A percentile compares a stretch with the other conserved stretches of the same genome.
These are phyloP conservation scores for Henningerozyma blattae DNA, from an alignment of 805 yeast genomes.

Conservation along the genomic window DNA sequence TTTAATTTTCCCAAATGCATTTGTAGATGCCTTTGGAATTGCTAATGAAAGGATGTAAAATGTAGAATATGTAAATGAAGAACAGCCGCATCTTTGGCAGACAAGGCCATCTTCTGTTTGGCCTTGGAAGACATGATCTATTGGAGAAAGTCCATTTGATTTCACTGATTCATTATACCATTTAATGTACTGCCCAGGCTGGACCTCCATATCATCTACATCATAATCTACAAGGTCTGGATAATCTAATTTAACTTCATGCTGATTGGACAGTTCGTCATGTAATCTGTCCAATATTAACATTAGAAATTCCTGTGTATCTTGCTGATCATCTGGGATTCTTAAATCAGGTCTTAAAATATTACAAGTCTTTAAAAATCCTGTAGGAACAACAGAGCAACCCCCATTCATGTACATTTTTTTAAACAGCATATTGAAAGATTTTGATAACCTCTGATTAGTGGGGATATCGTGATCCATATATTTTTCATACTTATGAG, in stretches of 20 bases:
- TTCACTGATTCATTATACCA: constrained; percentile 46
- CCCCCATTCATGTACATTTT: constrained; percentile 50
- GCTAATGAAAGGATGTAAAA: constrained; percentile 54
- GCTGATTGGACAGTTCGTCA: constrained; percentile 42
- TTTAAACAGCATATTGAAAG: constrained; percentile 41
- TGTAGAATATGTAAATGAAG: constrained; percentile 46
- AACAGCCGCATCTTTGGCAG: constrained; percentile 54
- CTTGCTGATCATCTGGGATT: constrained; percentile 71
- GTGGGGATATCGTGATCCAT: constrained; percentile 20
- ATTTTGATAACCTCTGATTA: constrained; percentile 30
- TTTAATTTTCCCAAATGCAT: constrained; percentile 19
- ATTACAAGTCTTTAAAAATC: constrained; percentile 42
- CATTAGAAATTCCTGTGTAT: constrained; percentile 65
- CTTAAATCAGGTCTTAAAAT: constrained; percentile 50
- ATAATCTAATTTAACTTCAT: constrained; percentile 26
- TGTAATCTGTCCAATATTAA: constrained; percentile 57
- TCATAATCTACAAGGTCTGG: constrained; percentile 28
- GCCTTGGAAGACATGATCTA: constrained; percentile 58
- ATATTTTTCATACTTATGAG: constrained; percentile 33
- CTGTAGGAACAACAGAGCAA: constrained; percentile 50
- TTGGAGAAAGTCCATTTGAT: constrained; percentile 54
- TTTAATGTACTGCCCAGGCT: constrained; percentile 39
- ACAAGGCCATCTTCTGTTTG: constrained; percentile 53
- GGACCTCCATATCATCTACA: constrained; percentile 14
- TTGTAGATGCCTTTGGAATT: constrained; percentile 32